Evolutionary conservation across 2,329 filamentous ascomycete genomes (phyloP), one percentile per base, ranked within the genome.

Genomic region (Sporothrix brunneoviolacea): DNA sequence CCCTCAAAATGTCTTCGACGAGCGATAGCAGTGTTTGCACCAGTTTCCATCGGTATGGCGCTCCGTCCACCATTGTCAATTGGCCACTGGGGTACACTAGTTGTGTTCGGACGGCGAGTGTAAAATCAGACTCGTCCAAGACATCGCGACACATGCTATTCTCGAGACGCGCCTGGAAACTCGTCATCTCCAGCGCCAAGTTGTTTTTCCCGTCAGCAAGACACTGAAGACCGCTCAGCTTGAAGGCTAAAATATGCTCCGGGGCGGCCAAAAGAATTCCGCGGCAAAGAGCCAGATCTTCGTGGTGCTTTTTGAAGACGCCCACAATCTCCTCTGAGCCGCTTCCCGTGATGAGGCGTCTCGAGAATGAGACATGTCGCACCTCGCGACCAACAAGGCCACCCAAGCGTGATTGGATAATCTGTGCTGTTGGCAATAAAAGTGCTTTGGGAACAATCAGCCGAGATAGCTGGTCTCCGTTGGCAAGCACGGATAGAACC

Each of bases 241-340:
- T 78, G 61, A 84, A 84, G 0, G 83, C 86, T 6, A 87, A 65
- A 0, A 82, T 67, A 53, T 86, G 79, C 48, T 86, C 83, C 0
- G 83, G 83, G 1, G 82, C 70, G 0, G 74, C 70, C 0, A 87
- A 62, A 19, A 87, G 70, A 0, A 86, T 63, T 0, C 82, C 82
- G 0, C 66, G 65, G 0, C 58, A 58, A 1, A 62, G 58, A 18
- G 67, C 62, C 16, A 76, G 68, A 0, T 74, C 62, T 1, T 61
- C 56, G 58, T 72, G 66, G 4, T 51, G 48, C 3, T 19, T 13
- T 18, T 70, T 58, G 13, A 51, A 68, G 4, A 60, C 51, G 3
- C 10, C 2, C 10, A 76, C 74, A 0, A 76, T 19, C 40, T 55
- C 50, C 0, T 70, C 65, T 4, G 63, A 60, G 0, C 58, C 41